Base-by-base conservation (phyloP, 2,329 filamentous ascomycete species). In the Whalleya microplaca region DNA sequence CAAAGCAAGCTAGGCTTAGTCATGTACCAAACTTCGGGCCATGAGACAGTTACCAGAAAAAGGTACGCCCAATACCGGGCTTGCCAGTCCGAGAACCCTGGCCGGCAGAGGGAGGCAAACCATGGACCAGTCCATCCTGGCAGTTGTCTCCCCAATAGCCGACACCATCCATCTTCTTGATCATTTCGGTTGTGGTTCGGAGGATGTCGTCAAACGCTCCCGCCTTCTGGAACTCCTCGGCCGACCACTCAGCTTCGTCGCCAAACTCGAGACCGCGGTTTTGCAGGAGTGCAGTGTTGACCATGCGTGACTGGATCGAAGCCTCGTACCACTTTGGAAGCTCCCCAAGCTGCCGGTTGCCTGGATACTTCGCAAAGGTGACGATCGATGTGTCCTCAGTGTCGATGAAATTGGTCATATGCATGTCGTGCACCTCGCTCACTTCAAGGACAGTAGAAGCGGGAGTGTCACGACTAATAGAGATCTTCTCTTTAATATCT, bases 121-220 rank as follows among this genome's bases (percentile, higher is more conserved):
- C 50, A 21, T 59, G 50, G 16, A 56, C 51, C 46, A 40, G 32
- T 16, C 20, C 29, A 42, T 60, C 47, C 37, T 70, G 68, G 16
- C 53, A 45, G 43, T 71, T 71, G 29, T 70, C 54, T 27, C 64
- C 64, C 64, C 65, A 70, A 32, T 53, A 62, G 6, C 68, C 70
- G 3, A 72, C 58, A 2, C 65, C 64, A 48, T 72, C 70, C 55
- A 72, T 67, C 1, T 61, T 61, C 53, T 68, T 66, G 46, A 71
- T 61, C 51, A 66, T 56, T 1, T 58, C 29, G 1, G 48, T 62
- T 3, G 68, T 59, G 10, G 63, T 62, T n/a, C 21, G 45, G 44
- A 71, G 40, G 16, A 72, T 55, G 1, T 58, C 55, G 6, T 66
- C 58, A 23, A 70, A 61, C 7, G 60, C 61, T 14, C 64, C 64